Base-by-base conservation (phyloP, 768 basidiomycete species). In the Tylopilus sp. region DNA sequence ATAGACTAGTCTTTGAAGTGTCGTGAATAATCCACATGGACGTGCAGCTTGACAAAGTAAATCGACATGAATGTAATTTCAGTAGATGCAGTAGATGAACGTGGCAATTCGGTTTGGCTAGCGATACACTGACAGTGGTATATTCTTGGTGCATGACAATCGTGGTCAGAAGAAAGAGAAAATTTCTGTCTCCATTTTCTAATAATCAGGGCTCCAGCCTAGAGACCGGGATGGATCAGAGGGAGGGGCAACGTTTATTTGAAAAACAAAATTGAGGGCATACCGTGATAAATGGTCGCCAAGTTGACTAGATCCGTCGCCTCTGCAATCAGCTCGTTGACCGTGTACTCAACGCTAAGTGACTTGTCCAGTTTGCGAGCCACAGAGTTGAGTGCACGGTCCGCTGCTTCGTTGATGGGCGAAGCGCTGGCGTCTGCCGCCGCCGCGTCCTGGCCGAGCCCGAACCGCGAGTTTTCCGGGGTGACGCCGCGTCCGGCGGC, bases 321-420 rank as follows among this genome's bases (percentile, higher is more conserved):
- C 63, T 90, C 84, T 18, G 89, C 84, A 52, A 98, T 86, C 36
- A 98, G 80, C 66, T 91, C 86, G 71, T 95, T 97, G 53, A 99
- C 91, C 6, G 86, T 90, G 59, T 91, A 94, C 66, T 95, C 90
- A 22, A 95, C 89, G 61, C 91, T 95, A 55, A 98, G 75, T 4
- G 82, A 77, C 62, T 85, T 86, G 64, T 91, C 83, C 38, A 99
- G 75, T 69, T 98, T 98, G 48, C 82, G 76, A 11, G 82, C 75
- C 33, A 98, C 93, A 30, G 83, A 80, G 31, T 73, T 80, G 56
- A 99, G 72, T 0, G 95, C 94, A 30, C 93, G 83, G 67, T 95
- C 94, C 2, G 95, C 95, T 13, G 88, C 85, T 64, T 97, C 92
- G 51, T 89, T 85, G 6, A 83, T 87, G 0, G 80, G 74, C 12